Evolutionary conservation across 108 stramenopile species (phyloP).

Genomic region (Parietichytrium sp.): DNA sequence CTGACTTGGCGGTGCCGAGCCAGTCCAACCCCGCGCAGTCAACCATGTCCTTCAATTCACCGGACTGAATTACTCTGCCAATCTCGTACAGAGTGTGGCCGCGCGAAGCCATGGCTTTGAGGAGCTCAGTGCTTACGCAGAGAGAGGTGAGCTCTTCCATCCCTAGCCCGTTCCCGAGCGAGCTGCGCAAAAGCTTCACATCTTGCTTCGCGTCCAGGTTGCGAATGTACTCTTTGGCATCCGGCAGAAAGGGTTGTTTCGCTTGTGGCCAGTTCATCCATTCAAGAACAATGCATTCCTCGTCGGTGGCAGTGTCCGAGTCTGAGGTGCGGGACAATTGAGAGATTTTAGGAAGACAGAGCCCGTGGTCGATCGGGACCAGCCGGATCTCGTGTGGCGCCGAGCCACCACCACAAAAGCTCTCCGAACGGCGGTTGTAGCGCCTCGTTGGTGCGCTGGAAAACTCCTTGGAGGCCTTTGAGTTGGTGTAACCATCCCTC

Average conservation of each 20-base stretch:
- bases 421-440: neutral
- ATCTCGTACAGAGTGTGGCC: neutral
- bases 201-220: neutral
- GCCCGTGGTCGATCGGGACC: slow-evolving; percentile 20
- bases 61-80: too few species aligned
- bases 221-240: neutral
- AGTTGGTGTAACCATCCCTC: neutral
- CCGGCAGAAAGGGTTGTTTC: neutral
- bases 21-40: too few species aligned
- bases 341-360: neutral
- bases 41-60: too few species aligned
- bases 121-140: neutral
- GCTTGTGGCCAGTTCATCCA: slow-evolving; percentile 28
- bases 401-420: neutral
- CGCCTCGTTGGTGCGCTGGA: neutral
- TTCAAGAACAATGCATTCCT: neutral
- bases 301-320: neutral
- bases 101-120: neutral
- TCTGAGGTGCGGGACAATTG: neutral
- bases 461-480: neutral
- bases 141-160: neutral
- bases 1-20: too few species aligned
- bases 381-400: neutral
- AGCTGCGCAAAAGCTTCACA: neutral
- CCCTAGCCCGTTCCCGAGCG: neutral